A percentile compares a stretch with the other conserved stretches of the same genome.
phyloP scores from a whole-genome alignment of 2,329 filamentous ascomycete species.

The Amauroascus niger region DNA sequence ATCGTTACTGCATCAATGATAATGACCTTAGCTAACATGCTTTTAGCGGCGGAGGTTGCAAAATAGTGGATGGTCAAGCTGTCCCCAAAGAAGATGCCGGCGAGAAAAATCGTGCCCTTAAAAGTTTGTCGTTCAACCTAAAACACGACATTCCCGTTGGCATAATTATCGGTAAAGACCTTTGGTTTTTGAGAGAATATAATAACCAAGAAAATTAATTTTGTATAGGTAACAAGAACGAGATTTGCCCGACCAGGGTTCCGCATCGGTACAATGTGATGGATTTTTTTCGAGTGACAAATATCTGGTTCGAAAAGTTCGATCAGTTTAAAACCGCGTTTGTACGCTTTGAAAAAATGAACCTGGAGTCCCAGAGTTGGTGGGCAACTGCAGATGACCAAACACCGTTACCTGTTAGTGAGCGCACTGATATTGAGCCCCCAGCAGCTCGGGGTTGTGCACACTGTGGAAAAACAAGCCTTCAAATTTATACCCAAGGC shows the following conservation, averaged over 20 bases:
- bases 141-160: slow-evolving; percentile 44
- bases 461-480: slow-evolving; percentile 32
- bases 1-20: slow-evolving; percentile 11
- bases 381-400: slow-evolving; percentile 41
- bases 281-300: slow-evolving; percentile 58
- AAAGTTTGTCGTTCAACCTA: slow-evolving; percentile 41
- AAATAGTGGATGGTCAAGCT: slow-evolving; percentile 40
- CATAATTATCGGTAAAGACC: slow-evolving; percentile 43
- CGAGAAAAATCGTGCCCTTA: slow-evolving; percentile 28
- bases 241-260: slow-evolving; percentile 40
- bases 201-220: neutral
- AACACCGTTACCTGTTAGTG: slow-evolving; percentile 22
- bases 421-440: slow-evolving; percentile 26
- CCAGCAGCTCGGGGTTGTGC: slow-evolving; percentile 28
- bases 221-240: slow-evolving; percentile 43
- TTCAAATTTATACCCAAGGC: slow-evolving; percentile 34
- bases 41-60: slow-evolving; percentile 46
- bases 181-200: neutral
- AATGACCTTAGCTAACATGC: slow-evolving; percentile 17
- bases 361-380: slow-evolving; percentile 46
- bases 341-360: slow-evolving; percentile 57
- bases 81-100: slow-evolving; percentile 41
- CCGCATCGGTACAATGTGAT: slow-evolving; percentile 56
- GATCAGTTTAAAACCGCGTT: slow-evolving; percentile 40
- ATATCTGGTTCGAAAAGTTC: slow-evolving; percentile 57